Percentiles rank a stretch among this genome's conserved stretches.
Evolutionary conservation across 176 grass and related monocot species (phyloP).

Genomic region (Hyparrhenia diplandra): DNA sequence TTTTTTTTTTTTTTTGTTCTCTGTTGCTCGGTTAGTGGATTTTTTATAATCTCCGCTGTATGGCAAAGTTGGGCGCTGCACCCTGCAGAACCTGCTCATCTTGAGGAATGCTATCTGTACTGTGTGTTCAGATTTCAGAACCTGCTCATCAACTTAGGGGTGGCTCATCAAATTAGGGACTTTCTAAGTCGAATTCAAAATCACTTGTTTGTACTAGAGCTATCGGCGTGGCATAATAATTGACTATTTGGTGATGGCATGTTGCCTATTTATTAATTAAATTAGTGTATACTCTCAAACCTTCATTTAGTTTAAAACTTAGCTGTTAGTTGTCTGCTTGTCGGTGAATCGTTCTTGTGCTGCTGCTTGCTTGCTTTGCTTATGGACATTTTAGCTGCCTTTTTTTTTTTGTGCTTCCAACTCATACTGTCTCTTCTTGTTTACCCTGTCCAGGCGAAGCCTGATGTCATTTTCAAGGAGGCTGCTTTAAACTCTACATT

Average conservation of each 20-base stretch:
- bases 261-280: neutral
- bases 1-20: neutral
- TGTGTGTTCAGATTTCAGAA: neutral
- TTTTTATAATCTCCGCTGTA: neutral
- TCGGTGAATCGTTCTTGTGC: neutral
- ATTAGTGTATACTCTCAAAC: neutral
- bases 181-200: neutral
- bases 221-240: neutral
- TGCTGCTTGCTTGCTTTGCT: neutral
- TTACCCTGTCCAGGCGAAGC: slow-evolving; percentile 55
- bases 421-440: neutral
- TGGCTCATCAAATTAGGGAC: neutral
- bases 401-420: neutral
- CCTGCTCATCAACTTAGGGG: neutral
- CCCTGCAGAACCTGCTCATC: no score
- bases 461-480: slow-evolving; percentile 70
- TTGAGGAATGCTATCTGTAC: neutral
- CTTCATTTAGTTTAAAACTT: neutral
- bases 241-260: neutral
- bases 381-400: neutral
- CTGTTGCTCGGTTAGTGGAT: neutral
- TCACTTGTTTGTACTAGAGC: neutral
- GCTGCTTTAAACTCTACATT: slow-evolving; percentile 49
- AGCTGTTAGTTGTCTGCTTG: neutral
- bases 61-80: neutral